phyloP scores from a whole-genome alignment of 495 filamentous ascomycete genomes.

The Xylaria bambusicola region DNA sequence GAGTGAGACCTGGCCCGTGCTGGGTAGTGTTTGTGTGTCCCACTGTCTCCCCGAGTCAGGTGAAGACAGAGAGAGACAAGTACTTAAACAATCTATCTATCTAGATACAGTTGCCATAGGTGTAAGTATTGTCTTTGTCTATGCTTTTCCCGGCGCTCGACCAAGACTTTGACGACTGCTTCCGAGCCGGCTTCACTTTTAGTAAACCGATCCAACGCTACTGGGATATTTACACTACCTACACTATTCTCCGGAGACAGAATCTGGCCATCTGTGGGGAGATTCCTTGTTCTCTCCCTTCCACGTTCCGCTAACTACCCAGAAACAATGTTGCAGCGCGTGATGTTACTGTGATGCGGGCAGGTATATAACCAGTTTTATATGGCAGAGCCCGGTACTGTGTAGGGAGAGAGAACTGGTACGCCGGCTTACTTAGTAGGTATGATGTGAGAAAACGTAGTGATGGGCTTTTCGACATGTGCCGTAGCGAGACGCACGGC shows the following conservation, averaged over 20 bases:
- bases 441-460: not conserved
- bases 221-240: slow-evolving; percentile 5
- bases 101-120: not conserved
- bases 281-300: not conserved
- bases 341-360: too few relatives aligned
- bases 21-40: too few relatives aligned
- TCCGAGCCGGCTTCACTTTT: slow-evolving; percentile 12
- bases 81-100: not conserved
- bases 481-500: not conserved
- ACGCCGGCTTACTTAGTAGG: not conserved
- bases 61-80: not conserved
- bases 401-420: too few relatives aligned
- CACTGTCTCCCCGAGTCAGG: slow-evolving; percentile 11
- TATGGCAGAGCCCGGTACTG: slow-evolving; percentile 3
- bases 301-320: too few relatives aligned
- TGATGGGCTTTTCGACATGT: not conserved
- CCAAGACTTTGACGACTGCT: not conserved
- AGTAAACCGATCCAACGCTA: not conserved
- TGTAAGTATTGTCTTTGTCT: too few relatives aligned
- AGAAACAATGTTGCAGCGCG: too few relatives aligned
- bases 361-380: slow-evolving; percentile 9
- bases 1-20: not conserved
- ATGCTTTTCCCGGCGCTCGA: not conserved
- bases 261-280: slow-evolving; percentile 13
- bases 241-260: not conserved